Evolutionary conservation across 345 rosid genomes (phyloP).

Genomic region (Eucalyptus camaldulensis): DNA sequence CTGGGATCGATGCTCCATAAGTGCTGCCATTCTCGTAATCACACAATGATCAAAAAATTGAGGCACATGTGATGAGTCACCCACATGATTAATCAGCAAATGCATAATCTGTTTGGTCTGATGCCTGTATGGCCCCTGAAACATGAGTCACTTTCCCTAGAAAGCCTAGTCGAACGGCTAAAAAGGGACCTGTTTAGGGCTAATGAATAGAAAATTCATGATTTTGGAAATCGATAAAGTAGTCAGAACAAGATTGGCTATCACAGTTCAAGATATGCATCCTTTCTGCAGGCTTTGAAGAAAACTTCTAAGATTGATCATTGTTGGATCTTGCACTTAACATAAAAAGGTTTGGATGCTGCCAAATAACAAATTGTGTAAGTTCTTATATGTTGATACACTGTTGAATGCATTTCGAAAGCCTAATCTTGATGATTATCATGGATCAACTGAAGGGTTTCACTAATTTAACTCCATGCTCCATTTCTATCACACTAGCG

Average conservation of each 20-base stretch:
- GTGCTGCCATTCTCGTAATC: neutral
- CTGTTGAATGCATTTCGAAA: neutral
- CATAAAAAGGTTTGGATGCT: neutral
- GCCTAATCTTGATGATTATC: neutral
- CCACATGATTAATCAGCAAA: neutral
- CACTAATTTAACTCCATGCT: neutral
- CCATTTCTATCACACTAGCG: neutral
- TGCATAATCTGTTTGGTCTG: neutral
- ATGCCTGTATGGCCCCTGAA: neutral
- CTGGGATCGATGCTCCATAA: neutral
- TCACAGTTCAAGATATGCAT: neutral
- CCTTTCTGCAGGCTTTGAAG: neutral
- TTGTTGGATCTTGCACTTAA: neutral
- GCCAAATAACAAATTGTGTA: neutral
- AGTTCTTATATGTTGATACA: neutral
- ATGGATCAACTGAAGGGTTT: neutral
- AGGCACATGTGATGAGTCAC: neutral
- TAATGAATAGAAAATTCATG: neutral
- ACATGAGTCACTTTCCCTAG: neutral
- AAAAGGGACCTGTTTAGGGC: neutral
- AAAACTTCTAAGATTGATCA: neutral
- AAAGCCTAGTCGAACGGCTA: neutral
- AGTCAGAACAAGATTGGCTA: neutral
- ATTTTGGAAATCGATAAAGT: neutral
- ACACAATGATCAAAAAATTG: neutral